Base-by-base conservation (phyloP, 1,139 yeast genomes). In the Saccharomyces hybrid region DNA sequence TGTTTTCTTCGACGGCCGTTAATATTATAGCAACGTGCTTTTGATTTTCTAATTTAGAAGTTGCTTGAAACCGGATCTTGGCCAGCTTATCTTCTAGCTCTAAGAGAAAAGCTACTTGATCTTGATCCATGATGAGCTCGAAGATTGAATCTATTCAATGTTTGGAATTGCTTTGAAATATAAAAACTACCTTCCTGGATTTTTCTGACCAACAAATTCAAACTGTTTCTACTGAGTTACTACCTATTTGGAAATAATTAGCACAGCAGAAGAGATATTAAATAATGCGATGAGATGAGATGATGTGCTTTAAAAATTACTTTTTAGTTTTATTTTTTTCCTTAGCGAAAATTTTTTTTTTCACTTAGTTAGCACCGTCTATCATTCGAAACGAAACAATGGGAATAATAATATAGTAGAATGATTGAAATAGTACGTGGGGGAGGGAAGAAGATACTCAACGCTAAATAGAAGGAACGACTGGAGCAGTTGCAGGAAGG, bases 1-100 rank as follows among this genome's bases (percentile, higher is more conserved):
- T 78, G 62, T 88, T 88, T 63, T 89, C 97, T 70, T 93, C 99
- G 50, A 93, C 93, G 2, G 97, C 96, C 19, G 86, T 79, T 53
- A 93, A 77, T 58, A 91, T 85, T 47, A 89, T 68, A 6, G 88
- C 85, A 55, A 83, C 71, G 64, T 86, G 90, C 67, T 86, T 86
- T 73, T 90, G 97, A 70, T 89, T 88, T 41, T 85, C 88, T 57
- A 90, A 75, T 69, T 88, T 88, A 27, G 96, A 88, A 58, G 73
- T 78, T 62, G 79, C 73, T 66, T 89, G 97, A 6, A 75, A 65
- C 69, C 96, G 78, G 62, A 90, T 83, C 69, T 83, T 84, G 58
- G 82, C 77, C 54, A 89, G 74, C 65, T 80, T 86, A 52, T 79
- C 83, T 58, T 87, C 91, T 68, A 88, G 76, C 61, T 79, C 83